These are phyloP conservation scores for Jaltomata sinuosa DNA, from an alignment of 257 asterid genomes.

Conservation along the genomic window DNA sequence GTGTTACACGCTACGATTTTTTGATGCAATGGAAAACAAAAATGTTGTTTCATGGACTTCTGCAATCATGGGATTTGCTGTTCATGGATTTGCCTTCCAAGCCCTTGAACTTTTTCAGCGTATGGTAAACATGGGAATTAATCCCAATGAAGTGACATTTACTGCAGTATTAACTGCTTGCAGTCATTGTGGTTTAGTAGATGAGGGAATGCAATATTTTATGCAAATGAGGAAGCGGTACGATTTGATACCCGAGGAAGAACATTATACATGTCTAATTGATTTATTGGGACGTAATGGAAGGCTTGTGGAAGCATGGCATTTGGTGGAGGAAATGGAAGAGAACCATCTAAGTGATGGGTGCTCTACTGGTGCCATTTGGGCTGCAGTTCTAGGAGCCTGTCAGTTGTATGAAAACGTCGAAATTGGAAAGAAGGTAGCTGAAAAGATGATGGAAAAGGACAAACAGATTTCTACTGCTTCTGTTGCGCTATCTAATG, in stretches of 20 bases:
- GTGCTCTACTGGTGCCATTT: slow-evolving; percentile 9
- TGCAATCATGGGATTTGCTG: slow-evolving; percentile 24
- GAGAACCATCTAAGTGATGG: not conserved
- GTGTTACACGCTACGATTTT: slow-evolving; percentile 15
- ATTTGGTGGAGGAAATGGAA: slow-evolving; percentile 20
- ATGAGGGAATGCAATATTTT: slow-evolving; percentile 27
- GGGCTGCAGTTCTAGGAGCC: slow-evolving; percentile 40
- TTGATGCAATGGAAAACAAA: slow-evolving; percentile 25
- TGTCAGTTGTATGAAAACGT: slow-evolving; percentile 23
- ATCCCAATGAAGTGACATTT: slow-evolving; percentile 36
- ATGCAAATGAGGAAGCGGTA: slow-evolving; percentile 18
- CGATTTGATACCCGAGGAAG: slow-evolving; percentile 17
- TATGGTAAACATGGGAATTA: slow-evolving; percentile 19
- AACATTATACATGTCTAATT: slow-evolving; percentile 30
- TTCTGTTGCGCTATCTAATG: slow-evolving; percentile 23
- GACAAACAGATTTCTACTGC: slow-evolving; percentile 10
- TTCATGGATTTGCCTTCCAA: slow-evolving; percentile 23
- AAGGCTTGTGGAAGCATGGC: slow-evolving; percentile 38
- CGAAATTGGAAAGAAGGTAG: slow-evolving; percentile 24
- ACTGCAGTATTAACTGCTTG: slow-evolving; percentile 35
- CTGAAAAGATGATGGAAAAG: slow-evolving; percentile 12
- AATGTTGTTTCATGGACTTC: slow-evolving; percentile 33
- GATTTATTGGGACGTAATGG: slow-evolving; percentile 36
- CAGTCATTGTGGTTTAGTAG: slow-evolving; percentile 27
- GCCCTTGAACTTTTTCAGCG: slow-evolving; percentile 20